These are phyloP conservation scores for Entomortierella chlamydospora DNA, from an alignment of 192 early-diverging fungal genomes.

Conservation along the genomic window DNA sequence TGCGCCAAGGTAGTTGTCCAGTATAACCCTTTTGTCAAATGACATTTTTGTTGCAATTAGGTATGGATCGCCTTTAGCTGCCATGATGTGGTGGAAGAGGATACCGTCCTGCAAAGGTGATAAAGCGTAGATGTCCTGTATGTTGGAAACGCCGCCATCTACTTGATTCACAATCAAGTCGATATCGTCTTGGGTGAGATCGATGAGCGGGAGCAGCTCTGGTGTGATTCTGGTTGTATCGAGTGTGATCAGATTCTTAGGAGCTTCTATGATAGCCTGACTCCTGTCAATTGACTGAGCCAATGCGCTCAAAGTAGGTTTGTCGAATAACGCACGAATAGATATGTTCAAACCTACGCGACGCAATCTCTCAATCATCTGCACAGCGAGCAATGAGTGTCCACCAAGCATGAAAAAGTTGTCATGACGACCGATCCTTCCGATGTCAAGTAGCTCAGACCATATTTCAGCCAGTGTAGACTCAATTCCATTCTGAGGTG, in stretches of 20 bases:
- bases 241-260: background rate
- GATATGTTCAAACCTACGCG: background rate
- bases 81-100: background rate
- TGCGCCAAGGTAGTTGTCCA: background rate
- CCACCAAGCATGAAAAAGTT: constrained; percentile 2
- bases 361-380: constrained; percentile 3
- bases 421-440: background rate
- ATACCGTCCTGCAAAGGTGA: background rate
- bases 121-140: background rate
- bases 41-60: background rate
- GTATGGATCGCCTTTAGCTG: background rate
- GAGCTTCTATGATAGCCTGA: background rate
- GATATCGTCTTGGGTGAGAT: constrained; percentile 2
- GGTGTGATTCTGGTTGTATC: background rate
- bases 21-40: background rate
- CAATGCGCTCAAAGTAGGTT: background rate
- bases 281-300: background rate
- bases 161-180: background rate
- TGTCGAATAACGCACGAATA: background rate
- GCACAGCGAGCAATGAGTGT: constrained; percentile 5
- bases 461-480: too few species aligned
- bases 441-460: constrained; percentile 5
- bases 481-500: too few species aligned
- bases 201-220: background rate
- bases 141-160: background rate